phyloP scores from a whole-genome alignment of 805 yeast species.

The Suhomyces sp. region DNA sequence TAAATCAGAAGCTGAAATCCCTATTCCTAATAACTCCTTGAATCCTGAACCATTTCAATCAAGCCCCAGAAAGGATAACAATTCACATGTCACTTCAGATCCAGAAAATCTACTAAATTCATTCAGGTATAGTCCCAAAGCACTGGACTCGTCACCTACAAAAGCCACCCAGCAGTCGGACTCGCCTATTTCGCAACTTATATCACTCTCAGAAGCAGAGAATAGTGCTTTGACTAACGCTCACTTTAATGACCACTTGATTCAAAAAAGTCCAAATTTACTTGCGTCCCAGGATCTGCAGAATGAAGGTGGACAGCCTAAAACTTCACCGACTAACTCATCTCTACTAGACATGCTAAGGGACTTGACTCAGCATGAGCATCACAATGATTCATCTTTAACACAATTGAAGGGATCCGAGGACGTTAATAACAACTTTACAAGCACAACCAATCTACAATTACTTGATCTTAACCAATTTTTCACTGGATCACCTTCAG shows the following conservation, averaged over 20 bases:
- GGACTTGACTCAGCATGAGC: conserved; percentile 11
- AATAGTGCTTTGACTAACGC: background rate
- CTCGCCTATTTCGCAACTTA: background rate
- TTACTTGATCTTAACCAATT: background rate
- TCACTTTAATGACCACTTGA: background rate
- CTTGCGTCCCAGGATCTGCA: background rate
- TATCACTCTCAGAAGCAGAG: background rate
- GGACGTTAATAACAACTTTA: background rate
- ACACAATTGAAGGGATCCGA: background rate
- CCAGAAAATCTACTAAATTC: background rate
- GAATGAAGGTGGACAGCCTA: background rate
- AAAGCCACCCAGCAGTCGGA: background rate
- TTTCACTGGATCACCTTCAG: background rate
- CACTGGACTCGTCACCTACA: conserved; percentile 8
- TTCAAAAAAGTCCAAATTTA: background rate
- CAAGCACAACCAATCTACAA: background rate
- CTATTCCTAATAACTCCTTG: background rate
- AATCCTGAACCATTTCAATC: background rate
- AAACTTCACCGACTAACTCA: conserved; percentile 17
- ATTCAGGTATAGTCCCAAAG: conserved; percentile 10
- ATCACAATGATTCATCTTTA: background rate
- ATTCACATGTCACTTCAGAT: background rate
- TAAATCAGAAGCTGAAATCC: background rate
- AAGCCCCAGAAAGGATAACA: background rate
- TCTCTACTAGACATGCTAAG: conserved; percentile 24